Conservation (phyloP, 345 rosid genomes). For the Physaria fendleri region DNA sequence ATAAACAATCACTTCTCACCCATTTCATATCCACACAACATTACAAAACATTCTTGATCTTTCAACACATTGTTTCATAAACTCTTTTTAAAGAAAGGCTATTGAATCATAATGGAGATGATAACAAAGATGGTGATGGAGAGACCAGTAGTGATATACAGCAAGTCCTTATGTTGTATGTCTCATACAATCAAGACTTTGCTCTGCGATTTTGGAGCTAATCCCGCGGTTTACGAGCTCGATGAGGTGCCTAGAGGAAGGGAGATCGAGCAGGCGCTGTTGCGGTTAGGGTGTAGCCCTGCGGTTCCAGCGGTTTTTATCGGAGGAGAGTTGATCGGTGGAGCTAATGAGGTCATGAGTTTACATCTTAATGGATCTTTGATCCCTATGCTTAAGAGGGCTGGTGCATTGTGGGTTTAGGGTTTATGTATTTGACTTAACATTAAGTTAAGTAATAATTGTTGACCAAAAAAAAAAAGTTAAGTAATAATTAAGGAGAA, state of each 20-base stretch:
- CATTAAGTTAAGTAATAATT: constrained; percentile 22
- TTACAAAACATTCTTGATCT: too few relatives aligned
- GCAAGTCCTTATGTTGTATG: constrained; percentile 74
- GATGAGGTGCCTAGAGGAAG: constrained; percentile 60
- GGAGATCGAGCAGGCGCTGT: constrained; percentile 75
- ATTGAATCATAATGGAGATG: constrained; percentile 42
- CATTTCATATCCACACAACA: constrained; percentile 21
- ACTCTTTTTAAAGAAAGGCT: neutral
- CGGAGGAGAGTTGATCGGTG: constrained; percentile 79
- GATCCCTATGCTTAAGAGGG: constrained; percentile 67
- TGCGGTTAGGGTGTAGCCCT: constrained; percentile 59
- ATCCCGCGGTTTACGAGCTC: constrained; percentile 61
- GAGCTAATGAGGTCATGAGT: constrained; percentile 78
- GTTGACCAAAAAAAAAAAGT: constrained; percentile 23
- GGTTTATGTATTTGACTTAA: constrained; percentile 20
- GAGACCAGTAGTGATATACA: constrained; percentile 87
- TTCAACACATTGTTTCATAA: neutral
- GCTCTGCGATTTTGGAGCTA: constrained; percentile 65
- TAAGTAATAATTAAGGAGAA: constrained; percentile 22
- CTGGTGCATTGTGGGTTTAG: constrained; percentile 91
- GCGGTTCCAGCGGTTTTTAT: constrained; percentile 71
- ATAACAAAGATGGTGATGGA: constrained; percentile 52
- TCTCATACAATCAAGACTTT: constrained; percentile 71
- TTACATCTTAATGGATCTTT: constrained; percentile 74
- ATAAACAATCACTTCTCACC: constrained; percentile 12